These are phyloP conservation scores for Alectoria sarmentosa DNA, from an alignment of 495 filamentous ascomycete genomes.

Conservation along the genomic window DNA sequence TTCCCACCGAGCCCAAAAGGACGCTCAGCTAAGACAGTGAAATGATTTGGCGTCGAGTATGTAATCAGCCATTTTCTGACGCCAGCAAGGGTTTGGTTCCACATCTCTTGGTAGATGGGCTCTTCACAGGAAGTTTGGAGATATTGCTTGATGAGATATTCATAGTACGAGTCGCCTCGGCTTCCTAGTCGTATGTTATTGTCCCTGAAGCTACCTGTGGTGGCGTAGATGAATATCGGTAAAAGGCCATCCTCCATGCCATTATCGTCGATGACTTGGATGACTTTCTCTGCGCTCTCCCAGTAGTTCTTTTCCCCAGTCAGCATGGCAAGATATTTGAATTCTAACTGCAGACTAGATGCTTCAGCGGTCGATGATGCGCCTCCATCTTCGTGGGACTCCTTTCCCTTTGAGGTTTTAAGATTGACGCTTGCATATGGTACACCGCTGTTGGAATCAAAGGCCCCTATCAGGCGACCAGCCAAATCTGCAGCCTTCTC, in stretches of 20 bases:
- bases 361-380: conserved; percentile 93
- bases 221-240: conserved; percentile 84
- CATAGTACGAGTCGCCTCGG: conserved; percentile 93
- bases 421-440: conserved; percentile 90
- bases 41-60: conserved; percentile 69
- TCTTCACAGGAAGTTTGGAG: conserved; percentile 79
- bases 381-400: conserved; percentile 77
- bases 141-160: conserved; percentile 31
- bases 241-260: conserved; percentile 72
- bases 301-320: conserved; percentile 90
- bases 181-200: conserved; percentile 86
- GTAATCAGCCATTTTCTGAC: conserved; percentile 88
- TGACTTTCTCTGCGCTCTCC: conserved; percentile 83
- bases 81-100: conserved; percentile 77
- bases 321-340: conserved; percentile 94
- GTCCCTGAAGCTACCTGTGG: conserved; percentile 67
- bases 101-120: conserved; percentile 82
- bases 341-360: conserved; percentile 85
- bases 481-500: conserved; percentile 94
- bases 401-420: conserved; percentile 60
- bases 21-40: conserved; percentile 83
- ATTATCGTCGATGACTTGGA: conserved; percentile 80
- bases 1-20: conserved; percentile 59
- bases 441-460: conserved; percentile 76
- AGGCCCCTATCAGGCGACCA: conserved; percentile 78